Evolutionary conservation across 768 basidiomycete species (phyloP), one percentile per base, ranked within the genome.

Genomic region (Podaxis rugospora): DNA sequence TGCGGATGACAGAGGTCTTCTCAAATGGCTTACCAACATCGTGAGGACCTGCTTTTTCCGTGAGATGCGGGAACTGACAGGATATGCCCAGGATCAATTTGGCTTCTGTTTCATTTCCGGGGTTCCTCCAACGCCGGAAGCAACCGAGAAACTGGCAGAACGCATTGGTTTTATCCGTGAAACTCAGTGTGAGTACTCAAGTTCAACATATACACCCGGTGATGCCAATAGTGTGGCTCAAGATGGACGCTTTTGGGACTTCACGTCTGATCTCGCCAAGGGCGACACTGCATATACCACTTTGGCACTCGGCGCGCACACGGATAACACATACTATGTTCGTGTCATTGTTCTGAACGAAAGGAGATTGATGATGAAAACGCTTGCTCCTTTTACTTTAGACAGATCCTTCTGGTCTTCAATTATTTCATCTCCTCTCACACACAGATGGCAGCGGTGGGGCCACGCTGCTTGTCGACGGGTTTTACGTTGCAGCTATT

Each of bases 221-320:
- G 4, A 5, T 35, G 16, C 53, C 37, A 35, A 47, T 49, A 42
- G n/a, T 9, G 25, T 16, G 32, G 51, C 42, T 37, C 1, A 64
- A 95, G 93, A 98, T 67, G 96, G 95, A 36, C 87, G 86, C 60
- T 95, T 98, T 74, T 99, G 96, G 95, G 93, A 98, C 68, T 96
- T 98, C 68, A 97, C 94, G 0, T 86, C 95, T 0, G 88, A 96
- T 69, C 80, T 95, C 21, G 86, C 88, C 16, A 93, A 89, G 67
- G 94, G 94, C 11, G 96, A 99, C 71, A 90, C 94, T 6, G 95
- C 96, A 0, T 99, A 99, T 75, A 93, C 94, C 3, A 92, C 87
- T 5, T 74, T 96, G 49, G 90, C 89, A 0, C 84, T 99, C 5
- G 87, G 84, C 3, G 94, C 93, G 0, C 96, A 99, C 70, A 85